These are phyloP conservation scores for Sugiyamaella novakii DNA, from an alignment of 1,139 yeast species.

Conservation along the genomic window DNA sequence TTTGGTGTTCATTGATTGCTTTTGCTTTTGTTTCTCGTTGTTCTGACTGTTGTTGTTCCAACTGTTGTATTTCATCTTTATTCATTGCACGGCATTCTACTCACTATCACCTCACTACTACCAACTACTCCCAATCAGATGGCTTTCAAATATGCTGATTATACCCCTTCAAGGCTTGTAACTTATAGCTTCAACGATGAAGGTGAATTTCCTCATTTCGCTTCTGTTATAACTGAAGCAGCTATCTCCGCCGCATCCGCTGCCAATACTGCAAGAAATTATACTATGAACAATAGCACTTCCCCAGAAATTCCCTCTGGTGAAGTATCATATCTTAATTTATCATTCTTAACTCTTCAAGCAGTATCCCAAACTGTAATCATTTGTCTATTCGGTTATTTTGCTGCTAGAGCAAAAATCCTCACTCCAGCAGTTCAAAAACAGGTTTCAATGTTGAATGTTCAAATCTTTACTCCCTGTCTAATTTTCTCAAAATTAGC, in stretches of 20 bases:
- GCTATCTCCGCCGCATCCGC: conserved; percentile 1
- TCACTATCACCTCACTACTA: neutral
- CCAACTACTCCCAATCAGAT: too few relatives aligned
- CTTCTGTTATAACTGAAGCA: conserved; percentile 8
- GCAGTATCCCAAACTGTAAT: conserved; percentile 78
- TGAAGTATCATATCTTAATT: conserved; percentile 54
- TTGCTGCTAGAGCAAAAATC: conserved; percentile 64
- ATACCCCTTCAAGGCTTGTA: conserved; percentile 9
- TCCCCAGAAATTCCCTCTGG: conserved; percentile 12
- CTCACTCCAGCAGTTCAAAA: conserved; percentile 65
- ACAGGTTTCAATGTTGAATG: conserved; percentile 66
- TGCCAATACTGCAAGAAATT: neutral
- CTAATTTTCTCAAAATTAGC: conserved; percentile 80
- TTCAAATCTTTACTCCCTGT: conserved; percentile 82
- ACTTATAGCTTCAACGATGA: conserved; percentile 15
- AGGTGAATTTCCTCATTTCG: conserved; percentile 16
- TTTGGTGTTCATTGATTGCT: too few relatives aligned
- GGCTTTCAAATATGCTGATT: conserved; percentile 7
- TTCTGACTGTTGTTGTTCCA: too few relatives aligned
- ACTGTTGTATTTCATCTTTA: too few relatives aligned
- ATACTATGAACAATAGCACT: neutral
- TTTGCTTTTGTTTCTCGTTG: too few relatives aligned
- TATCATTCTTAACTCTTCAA: conserved; percentile 69
- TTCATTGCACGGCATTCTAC: too few relatives aligned
- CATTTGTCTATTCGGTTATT: conserved; percentile 69